Percentiles rank a stretch among this genome's conserved stretches.
phyloP scores from a whole-genome alignment of 1,284 basidiomycete genomes.

The Rhodotorula sp. region DNA sequence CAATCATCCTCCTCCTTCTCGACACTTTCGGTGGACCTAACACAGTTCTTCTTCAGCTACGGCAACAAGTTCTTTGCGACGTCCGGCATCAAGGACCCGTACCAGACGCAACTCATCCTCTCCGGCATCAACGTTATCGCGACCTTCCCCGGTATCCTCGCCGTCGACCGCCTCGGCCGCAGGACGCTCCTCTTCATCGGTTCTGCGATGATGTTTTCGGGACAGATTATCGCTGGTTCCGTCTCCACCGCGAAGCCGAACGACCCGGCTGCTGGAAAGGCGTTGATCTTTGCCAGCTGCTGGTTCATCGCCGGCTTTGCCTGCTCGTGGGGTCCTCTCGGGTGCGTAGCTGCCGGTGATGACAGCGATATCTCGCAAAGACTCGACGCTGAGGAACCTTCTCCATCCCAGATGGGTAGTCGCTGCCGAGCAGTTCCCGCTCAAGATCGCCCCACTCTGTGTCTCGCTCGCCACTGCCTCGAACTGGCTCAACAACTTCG shows the following conservation, averaged over 20 bases:
- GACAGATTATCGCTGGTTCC: conserved; percentile 54
- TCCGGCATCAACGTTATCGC: conserved; percentile 43
- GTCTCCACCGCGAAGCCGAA: conserved; percentile 44
- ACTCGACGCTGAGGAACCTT: conserved; percentile 10
- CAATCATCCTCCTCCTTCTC: no score
- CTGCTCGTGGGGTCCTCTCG: conserved; percentile 21
- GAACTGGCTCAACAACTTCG: conserved; percentile 50
- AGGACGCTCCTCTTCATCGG: conserved; percentile 54
- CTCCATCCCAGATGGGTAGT: conserved; percentile 45
- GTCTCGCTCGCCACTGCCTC: conserved; percentile 51
- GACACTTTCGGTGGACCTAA: no score
- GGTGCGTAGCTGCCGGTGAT: not conserved
- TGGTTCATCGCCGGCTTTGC: conserved; percentile 56
- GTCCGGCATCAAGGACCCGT: conserved; percentile 51
- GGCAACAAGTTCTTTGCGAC: conserved; percentile 45
- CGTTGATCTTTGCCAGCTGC: conserved; percentile 55
- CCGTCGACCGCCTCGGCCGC: conserved; percentile 53
- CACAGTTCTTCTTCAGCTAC: conserved; percentile 23
- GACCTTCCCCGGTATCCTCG: conserved; percentile 42
- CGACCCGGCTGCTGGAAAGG: conserved; percentile 50
- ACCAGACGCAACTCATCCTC: conserved; percentile 54
- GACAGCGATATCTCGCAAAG: no score
- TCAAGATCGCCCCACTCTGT: conserved; percentile 50
- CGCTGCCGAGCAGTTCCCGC: conserved; percentile 53
- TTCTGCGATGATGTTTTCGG: conserved; percentile 50